Evolutionary conservation across 2,329 filamentous ascomycete species (phyloP).

Genomic region (Pseudogymnoascus pannorum): DNA sequence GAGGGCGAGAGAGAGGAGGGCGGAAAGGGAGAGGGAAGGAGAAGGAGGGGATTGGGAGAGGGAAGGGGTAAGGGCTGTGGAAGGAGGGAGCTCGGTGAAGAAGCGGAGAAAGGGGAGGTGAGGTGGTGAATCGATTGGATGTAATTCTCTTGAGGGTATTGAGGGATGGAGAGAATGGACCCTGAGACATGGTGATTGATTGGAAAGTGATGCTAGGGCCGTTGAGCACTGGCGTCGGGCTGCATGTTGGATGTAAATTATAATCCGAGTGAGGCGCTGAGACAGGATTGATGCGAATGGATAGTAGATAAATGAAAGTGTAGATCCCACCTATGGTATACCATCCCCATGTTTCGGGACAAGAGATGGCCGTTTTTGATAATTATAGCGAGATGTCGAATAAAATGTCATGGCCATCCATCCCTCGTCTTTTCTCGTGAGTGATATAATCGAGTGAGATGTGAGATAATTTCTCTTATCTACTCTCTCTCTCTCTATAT

Average conservation of each 20-base stretch:
- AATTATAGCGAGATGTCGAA: too few relatives aligned
- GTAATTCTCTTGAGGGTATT: too few relatives aligned
- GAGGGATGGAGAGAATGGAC: background rate
- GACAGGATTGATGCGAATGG: background rate
- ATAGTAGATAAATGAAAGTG: background rate
- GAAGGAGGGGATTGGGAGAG: background rate
- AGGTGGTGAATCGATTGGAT: too few relatives aligned
- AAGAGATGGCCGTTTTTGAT: too few relatives aligned
- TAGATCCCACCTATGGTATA: slow-evolving; percentile 20
- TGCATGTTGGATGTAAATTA: slow-evolving; percentile 20
- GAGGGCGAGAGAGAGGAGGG: background rate
- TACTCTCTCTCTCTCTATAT: too few relatives aligned
- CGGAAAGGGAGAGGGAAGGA: background rate
- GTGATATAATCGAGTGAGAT: too few relatives aligned
- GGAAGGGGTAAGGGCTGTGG: background rate
- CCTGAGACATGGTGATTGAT: background rate
- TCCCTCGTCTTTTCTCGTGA: too few relatives aligned
- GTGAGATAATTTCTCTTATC: too few relatives aligned
- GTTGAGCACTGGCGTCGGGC: too few relatives aligned
- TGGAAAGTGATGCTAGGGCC: background rate
- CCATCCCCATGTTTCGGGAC: too few relatives aligned
- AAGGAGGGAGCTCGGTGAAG: background rate
- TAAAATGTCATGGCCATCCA: too few relatives aligned
- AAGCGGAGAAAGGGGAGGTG: background rate
- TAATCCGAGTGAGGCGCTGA: background rate